These are phyloP conservation scores for Cladosporium sp. DNA, from an alignment of 2,329 filamentous ascomycete species.

Conservation along the genomic window DNA sequence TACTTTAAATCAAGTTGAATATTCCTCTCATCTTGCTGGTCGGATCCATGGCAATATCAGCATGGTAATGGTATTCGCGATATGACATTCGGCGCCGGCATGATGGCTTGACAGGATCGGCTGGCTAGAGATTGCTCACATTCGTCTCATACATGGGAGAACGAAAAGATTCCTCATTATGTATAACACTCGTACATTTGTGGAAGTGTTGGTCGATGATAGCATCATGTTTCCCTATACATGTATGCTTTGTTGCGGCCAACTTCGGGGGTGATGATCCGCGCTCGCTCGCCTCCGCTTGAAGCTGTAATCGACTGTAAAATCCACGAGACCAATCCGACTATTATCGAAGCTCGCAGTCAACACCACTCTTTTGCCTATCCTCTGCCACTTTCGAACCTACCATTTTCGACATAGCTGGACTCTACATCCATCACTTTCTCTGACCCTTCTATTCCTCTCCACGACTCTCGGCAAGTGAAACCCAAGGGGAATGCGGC, in stretches of 20 bases:
- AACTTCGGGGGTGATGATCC: neutral
- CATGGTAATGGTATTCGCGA: neutral
- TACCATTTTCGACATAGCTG: neutral
- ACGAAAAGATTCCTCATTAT: neutral
- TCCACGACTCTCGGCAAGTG: neutral
- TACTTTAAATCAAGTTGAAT: neutral
- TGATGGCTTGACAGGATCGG: neutral
- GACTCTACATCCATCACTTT: neutral
- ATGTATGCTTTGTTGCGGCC: neutral
- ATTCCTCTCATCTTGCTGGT: neutral
- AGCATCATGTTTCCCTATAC: neutral
- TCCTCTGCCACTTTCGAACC: neutral
- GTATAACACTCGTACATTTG: neutral
- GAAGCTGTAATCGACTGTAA: neutral
- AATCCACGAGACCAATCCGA: neutral
- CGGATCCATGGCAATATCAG: neutral
- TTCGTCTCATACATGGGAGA: neutral
- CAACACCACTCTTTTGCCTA: neutral
- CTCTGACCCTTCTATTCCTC: neutral
- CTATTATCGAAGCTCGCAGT: neutral
- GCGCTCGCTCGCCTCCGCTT: neutral
- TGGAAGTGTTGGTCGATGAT: neutral
- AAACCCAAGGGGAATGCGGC: conserved; percentile 9
- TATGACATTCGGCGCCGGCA: neutral
- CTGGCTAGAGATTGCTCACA: neutral